A percentile compares a stretch with the other conserved stretches of the same genome.
Evolutionary conservation across 108 stramenopile species (phyloP).

Genomic region (Pseudonitzschia delicatissima): DNA sequence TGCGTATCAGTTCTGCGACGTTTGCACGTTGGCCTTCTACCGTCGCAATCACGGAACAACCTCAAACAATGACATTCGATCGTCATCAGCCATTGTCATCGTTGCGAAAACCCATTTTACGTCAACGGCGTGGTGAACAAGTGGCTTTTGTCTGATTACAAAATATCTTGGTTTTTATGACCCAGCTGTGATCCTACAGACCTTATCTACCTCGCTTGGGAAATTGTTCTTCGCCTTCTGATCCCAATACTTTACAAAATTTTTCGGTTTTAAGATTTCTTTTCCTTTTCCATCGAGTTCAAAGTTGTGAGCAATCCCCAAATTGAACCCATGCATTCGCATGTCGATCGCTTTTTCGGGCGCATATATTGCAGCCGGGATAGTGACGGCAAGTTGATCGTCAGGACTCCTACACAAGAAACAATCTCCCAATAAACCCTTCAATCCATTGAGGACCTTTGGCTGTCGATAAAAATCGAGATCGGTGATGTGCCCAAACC

Average conservation of each 20-base stretch:
- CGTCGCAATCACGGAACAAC: too few relatives aligned
- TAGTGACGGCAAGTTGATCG: slow-evolving; percentile 53
- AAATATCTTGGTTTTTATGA: too few relatives aligned
- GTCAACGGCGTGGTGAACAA: too few relatives aligned
- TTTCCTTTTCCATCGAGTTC: slow-evolving; percentile 32
- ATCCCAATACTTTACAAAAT: slow-evolving; percentile 16
- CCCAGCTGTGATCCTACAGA: not conserved
- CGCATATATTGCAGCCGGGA: slow-evolving; percentile 40
- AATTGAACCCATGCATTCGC: slow-evolving; percentile 21
- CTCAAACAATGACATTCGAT: too few relatives aligned
- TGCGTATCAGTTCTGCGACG: too few relatives aligned
- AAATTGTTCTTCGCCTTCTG: not conserved
- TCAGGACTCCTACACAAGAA: slow-evolving; percentile 35
- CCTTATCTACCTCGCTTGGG: not conserved
- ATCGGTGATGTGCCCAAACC: slow-evolving; percentile 53
- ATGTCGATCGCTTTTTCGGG: slow-evolving; percentile 37
- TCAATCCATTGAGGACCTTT: slow-evolving; percentile 12
- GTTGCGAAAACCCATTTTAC: too few relatives aligned
- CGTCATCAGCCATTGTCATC: too few relatives aligned
- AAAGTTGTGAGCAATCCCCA: slow-evolving; percentile 43
- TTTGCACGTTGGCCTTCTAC: too few relatives aligned
- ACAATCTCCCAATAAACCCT: slow-evolving; percentile 32
- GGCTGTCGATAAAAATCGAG: slow-evolving; percentile 45
- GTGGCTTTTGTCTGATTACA: too few relatives aligned
- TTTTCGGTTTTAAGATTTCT: not conserved